Conservation (phyloP, 202 grass and related monocot genomes). For the Setaria viridis region DNA sequence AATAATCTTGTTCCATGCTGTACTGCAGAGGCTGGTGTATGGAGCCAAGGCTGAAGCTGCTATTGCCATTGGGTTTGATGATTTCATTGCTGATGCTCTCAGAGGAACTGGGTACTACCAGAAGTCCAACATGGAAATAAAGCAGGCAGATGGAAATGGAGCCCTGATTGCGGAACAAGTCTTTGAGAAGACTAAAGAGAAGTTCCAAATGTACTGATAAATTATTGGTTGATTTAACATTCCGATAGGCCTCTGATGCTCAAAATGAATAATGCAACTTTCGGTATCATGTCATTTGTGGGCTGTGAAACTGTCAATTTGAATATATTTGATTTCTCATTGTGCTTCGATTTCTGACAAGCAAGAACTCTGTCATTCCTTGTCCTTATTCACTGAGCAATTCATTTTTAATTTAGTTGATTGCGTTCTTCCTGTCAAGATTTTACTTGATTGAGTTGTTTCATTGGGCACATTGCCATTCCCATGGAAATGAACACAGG, state of each 20-base stretch:
- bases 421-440: not conserved
- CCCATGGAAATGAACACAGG: not conserved
- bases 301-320: conserved; percentile 17
- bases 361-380: not conserved
- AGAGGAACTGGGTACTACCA: conserved; percentile 79
- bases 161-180: conserved; percentile 81
- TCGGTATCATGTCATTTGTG: conserved; percentile 14
- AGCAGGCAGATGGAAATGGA: conserved; percentile 70
- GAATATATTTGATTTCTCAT: conserved; percentile 31
- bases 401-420: conserved; percentile 28
- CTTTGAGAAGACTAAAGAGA: conserved; percentile 82
- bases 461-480: not conserved
- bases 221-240: conserved; percentile 50
- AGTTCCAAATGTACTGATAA: conserved; percentile 72
- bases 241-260: conserved; percentile 40
- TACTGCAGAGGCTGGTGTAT: conserved; percentile 80
- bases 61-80: conserved; percentile 81
- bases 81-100: conserved; percentile 80
- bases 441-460: conserved; percentile 7
- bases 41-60: conserved; percentile 97
- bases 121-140: conserved; percentile 81
- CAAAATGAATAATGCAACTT: conserved; percentile 43
- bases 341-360: not conserved
- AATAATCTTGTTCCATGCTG: conserved; percentile 3
- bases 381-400: conserved; percentile 11